phyloP scores from a whole-genome alignment of 371 early-diverging fungal species.

The Mucor racemosus region DNA sequence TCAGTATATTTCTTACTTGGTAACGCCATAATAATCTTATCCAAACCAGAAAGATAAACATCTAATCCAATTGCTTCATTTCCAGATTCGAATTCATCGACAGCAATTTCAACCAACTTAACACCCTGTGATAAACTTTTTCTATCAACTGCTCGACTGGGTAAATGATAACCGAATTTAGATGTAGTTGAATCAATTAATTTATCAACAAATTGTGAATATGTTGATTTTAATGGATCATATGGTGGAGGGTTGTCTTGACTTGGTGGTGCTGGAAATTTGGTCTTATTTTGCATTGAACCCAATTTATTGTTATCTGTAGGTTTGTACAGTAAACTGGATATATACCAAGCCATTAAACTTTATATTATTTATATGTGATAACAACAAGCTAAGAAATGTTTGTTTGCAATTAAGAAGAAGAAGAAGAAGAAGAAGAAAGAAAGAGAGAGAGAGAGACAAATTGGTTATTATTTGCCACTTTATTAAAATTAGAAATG shows the following conservation, averaged over 20 bases:
- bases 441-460: not conserved
- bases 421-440: not conserved
- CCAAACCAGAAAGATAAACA: constrained; percentile 58
- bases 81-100: constrained; percentile 58
- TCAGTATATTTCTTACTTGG: constrained; percentile 46
- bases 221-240: not conserved
- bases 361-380: not conserved
- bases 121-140: constrained; percentile 55
- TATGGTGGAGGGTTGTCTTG: not conserved
- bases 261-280: not conserved
- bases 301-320: no score
- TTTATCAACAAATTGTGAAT: constrained; percentile 1
- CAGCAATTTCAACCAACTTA: constrained; percentile 55
- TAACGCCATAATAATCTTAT: constrained; percentile 57
- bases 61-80: constrained; percentile 55
- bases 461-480: no score
- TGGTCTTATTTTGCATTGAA: no score
- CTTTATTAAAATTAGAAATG: no score
- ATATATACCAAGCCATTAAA: not conserved
- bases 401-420: not conserved
- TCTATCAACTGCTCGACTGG: constrained; percentile 30
- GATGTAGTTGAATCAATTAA: not conserved
- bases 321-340: not conserved
- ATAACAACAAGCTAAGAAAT: no score
- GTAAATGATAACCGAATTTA: not conserved